These are phyloP conservation scores for Spencermartinsiella ligniputridi DNA, from an alignment of 1,139 yeast species.

Conservation along the genomic window DNA sequence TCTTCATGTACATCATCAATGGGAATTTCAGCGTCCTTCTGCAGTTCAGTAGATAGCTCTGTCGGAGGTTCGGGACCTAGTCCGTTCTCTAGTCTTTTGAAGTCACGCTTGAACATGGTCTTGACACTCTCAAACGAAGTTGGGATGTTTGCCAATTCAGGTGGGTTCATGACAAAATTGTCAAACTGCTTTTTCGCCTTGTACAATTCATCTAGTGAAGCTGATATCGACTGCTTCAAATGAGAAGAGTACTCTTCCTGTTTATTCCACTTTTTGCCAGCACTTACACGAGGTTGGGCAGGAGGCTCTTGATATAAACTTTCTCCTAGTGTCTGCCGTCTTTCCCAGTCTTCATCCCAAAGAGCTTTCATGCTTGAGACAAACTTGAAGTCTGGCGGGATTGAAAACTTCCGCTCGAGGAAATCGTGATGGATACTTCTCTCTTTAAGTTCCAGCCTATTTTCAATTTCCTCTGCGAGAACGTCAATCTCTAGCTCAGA, in stretches of 20 bases:
- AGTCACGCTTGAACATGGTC: conserved; percentile 16
- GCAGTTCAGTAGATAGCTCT: not conserved
- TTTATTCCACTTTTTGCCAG: not conserved
- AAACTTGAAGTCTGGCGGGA: conserved; percentile 33
- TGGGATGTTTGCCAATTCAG: conserved; percentile 16
- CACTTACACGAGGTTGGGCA: not conserved
- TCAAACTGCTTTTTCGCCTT: conserved; percentile 1
- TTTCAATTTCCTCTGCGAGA: conserved; percentile 52
- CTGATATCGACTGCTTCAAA: not conserved
- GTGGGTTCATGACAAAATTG: conserved; percentile 3
- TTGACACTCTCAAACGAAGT: conserved; percentile 25
- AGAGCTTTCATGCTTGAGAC: conserved; percentile 58
- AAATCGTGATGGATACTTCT: conserved; percentile 51
- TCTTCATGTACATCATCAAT: not conserved
- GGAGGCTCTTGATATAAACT: conserved; percentile 26
- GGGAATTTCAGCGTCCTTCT: not conserved
- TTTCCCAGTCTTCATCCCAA: conserved; percentile 55
- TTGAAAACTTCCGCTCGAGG: conserved; percentile 32
- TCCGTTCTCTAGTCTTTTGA: not conserved
- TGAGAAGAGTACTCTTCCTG: not conserved
- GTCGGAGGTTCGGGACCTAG: not conserved
- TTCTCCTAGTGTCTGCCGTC: conserved; percentile 44
- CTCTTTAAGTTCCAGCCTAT: conserved; percentile 45
- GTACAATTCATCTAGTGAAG: not conserved
- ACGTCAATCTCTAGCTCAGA: conserved; percentile 68